A percentile compares a stretch with the other conserved stretches of the same genome.
These are phyloP conservation scores for Allium cepa DNA, from an alignment of 106 monocot genomes.

Conservation along the genomic window DNA sequence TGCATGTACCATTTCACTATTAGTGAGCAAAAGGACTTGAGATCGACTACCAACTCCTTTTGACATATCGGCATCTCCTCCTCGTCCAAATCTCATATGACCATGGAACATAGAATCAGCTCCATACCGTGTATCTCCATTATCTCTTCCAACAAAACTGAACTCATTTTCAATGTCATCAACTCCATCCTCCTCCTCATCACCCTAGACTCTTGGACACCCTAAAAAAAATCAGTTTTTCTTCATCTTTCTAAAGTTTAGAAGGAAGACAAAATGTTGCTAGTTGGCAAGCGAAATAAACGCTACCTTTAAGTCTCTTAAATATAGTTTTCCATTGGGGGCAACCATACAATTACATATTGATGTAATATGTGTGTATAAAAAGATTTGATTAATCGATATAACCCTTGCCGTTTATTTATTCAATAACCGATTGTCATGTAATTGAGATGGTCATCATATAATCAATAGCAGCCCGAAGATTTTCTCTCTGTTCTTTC, in stretches of 20 bases:
- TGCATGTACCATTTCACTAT: conserved; percentile 56
- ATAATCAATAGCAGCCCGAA: too few relatives aligned
- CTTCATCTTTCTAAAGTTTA: background rate
- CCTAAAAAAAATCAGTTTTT: conserved; percentile 11
- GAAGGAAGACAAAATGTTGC: background rate
- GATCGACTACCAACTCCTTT: conserved; percentile 33
- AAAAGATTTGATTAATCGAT: too few relatives aligned
- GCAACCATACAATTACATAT: conserved; percentile 10
- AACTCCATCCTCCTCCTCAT: conserved; percentile 77
- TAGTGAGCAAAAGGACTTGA: conserved; percentile 72
- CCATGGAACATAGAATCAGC: conserved; percentile 66
- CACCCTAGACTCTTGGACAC: conserved; percentile 60
- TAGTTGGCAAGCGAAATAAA: background rate
- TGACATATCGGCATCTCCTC: conserved; percentile 36
- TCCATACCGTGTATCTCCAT: conserved; percentile 38
- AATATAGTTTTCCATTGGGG: conserved; percentile 90
- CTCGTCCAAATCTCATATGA: conserved; percentile 86
- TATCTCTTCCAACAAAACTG: conserved; percentile 29
- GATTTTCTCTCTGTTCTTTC: too few relatives aligned
- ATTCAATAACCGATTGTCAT: too few relatives aligned
- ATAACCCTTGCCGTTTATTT: too few relatives aligned
- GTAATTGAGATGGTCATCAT: too few relatives aligned
- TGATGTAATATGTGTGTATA: too few relatives aligned
- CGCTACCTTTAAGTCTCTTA: conserved; percentile 70
- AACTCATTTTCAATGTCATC: conserved; percentile 91